Evolutionary conservation across 495 filamentous ascomycete species (phyloP).

Genomic region (Chaetomium tenue): DNA sequence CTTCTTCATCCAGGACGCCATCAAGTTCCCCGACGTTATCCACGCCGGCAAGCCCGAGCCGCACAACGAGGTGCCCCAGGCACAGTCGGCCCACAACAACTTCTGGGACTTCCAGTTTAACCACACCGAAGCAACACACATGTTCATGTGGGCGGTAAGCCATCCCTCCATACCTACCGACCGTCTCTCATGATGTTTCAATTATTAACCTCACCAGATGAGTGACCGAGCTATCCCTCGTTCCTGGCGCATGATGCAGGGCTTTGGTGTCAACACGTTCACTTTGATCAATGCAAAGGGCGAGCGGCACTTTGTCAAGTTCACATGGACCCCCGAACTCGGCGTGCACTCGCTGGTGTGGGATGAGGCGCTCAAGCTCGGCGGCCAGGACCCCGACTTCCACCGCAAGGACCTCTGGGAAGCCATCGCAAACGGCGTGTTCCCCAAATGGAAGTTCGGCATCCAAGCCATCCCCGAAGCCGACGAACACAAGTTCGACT

Average conservation of each 20-base stretch:
- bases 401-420: conserved; percentile 79
- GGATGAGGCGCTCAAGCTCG: conserved; percentile 84
- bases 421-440: conserved; percentile 73
- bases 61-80: conserved; percentile 64
- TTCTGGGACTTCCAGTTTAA: conserved; percentile 63
- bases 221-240: conserved; percentile 77
- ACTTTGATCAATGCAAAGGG: conserved; percentile 69
- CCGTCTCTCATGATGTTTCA: neutral
- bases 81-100: conserved; percentile 63
- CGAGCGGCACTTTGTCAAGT: conserved; percentile 77
- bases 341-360: conserved; percentile 83
- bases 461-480: conserved; percentile 73
- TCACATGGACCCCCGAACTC: conserved; percentile 71
- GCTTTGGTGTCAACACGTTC: conserved; percentile 86
- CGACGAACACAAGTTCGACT: conserved; percentile 77
- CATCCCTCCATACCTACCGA: neutral
- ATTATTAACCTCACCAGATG: conserved; percentile 43
- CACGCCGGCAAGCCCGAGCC: conserved; percentile 83
- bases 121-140: conserved; percentile 75
- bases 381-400: conserved; percentile 82
- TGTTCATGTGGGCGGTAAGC: conserved; percentile 68
- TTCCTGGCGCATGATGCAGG: conserved; percentile 86
- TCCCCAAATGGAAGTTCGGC: conserved; percentile 80
- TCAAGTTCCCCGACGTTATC: conserved; percentile 73
- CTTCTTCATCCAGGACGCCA: conserved; percentile 70